These are phyloP conservation scores for Mortierella sp. DNA, from an alignment of 371 early-diverging fungal genomes.

Conservation along the genomic window DNA sequence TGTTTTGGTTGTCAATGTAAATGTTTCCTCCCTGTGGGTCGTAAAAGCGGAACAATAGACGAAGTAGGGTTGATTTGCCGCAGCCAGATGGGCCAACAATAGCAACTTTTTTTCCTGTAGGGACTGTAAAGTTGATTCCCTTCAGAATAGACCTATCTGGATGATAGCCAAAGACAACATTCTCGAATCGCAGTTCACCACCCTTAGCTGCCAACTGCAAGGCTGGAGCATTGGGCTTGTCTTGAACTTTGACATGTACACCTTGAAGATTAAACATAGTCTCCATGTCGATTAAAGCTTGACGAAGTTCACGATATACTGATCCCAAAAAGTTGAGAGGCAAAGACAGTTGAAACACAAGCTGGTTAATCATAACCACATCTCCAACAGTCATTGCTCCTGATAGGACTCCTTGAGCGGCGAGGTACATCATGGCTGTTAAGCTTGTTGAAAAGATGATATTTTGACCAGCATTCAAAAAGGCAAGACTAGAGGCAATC, in stretches of 20 bases:
- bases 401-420: slow-evolving; percentile 85
- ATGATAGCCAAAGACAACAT: slow-evolving; percentile 91
- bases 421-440: slow-evolving; percentile 94
- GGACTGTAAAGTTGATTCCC: slow-evolving; percentile 84
- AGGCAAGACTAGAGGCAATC: slow-evolving; percentile 87
- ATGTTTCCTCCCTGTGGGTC: slow-evolving; percentile 83
- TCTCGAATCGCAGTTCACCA: slow-evolving; percentile 84
- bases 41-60: slow-evolving; percentile 89
- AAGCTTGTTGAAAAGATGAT: slow-evolving; percentile 91
- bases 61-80: slow-evolving; percentile 87
- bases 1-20: slow-evolving; percentile 83
- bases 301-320: slow-evolving; percentile 94
- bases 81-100: slow-evolving; percentile 98
- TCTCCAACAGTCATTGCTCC: slow-evolving; percentile 94
- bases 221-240: slow-evolving; percentile 65
- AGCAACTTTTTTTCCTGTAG: slow-evolving; percentile 91
- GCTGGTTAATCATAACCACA: slow-evolving; percentile 96
- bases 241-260: slow-evolving; percentile 64
- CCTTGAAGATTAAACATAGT: slow-evolving; percentile 89
- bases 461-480: slow-evolving; percentile 95
- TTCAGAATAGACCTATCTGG: slow-evolving; percentile 80
- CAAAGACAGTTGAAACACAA: slow-evolving; percentile 93
- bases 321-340: slow-evolving; percentile 98
- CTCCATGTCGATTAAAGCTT: slow-evolving; percentile 96
- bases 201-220: slow-evolving; percentile 58